phyloP scores from a whole-genome alignment of 2,329 filamentous ascomycete species.

The Sporothrix luriei region DNA sequence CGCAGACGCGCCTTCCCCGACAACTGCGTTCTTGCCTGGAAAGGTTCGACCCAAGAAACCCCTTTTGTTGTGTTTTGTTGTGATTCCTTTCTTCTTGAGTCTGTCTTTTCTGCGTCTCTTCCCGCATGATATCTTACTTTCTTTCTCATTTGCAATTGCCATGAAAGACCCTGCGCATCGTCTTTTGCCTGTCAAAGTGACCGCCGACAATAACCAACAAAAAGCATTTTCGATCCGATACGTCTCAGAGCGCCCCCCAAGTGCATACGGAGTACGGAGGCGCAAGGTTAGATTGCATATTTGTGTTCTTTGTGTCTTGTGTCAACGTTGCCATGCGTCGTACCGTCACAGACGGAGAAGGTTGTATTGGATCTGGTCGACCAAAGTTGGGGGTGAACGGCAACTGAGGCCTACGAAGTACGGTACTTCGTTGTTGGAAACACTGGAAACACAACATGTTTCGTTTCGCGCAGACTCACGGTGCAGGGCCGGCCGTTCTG shows the following conservation, averaged over 20 bases:
- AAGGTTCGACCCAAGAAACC: background rate
- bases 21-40: background rate
- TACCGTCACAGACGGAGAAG: background rate
- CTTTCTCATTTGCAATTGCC: background rate
- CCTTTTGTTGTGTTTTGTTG: background rate
- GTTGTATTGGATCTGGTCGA: conserved; percentile 13
- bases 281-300: no score
- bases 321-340: background rate
- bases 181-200: background rate
- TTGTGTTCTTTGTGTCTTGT: background rate
- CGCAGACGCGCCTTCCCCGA: background rate
- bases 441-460: background rate
- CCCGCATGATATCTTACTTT: background rate
- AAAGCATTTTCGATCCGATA: background rate
- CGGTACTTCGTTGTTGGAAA: no score
- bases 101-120: background rate
- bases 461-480: conserved; percentile 24
- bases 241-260: conserved; percentile 20
- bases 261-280: conserved; percentile 8
- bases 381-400: conserved; percentile 8
- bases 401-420: background rate
- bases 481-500: background rate
- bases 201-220: background rate
- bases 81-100: conserved; percentile 1
- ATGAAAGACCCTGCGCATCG: background rate